Conservation (phyloP, 352 stramenopile genomes). For the Pythium angustatum region DNA sequence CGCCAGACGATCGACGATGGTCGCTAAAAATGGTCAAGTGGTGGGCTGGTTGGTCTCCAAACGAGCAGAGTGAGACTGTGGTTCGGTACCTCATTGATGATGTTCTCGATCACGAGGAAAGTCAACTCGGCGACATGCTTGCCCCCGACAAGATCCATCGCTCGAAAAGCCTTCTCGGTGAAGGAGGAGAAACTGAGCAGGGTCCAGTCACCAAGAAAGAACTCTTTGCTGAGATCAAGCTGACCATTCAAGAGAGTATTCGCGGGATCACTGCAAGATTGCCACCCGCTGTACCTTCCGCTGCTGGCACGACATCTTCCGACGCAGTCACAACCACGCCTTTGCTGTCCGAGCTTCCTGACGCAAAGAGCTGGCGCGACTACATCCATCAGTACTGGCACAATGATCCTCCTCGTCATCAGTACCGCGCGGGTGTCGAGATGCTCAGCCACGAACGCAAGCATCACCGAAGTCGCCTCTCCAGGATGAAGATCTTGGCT, state of each 20-base stretch:
- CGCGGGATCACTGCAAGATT: neutral
- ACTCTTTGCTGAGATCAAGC: neutral
- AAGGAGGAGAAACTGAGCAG: conserved; percentile 2
- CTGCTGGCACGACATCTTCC: neutral
- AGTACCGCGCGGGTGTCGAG: neutral
- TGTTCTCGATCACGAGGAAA: conserved; percentile 20
- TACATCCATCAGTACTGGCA: conserved; percentile 4
- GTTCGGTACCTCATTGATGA: conserved; percentile 16
- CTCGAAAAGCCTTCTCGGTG: conserved; percentile 7
- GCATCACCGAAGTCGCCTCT: neutral
- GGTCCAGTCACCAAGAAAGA: neutral
- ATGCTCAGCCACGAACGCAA: neutral
- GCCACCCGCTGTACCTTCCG: neutral
- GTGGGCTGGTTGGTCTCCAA: neutral
- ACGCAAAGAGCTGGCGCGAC: neutral
- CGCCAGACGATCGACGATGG: conserved; percentile 13
- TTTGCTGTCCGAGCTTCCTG: neutral
- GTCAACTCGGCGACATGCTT: conserved; percentile 4
- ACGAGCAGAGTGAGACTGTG: conserved; percentile 21
- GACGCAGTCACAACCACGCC: neutral
- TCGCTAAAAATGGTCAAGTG: conserved; percentile 29
- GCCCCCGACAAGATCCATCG: conserved; percentile 17
- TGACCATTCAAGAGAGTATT: neutral
- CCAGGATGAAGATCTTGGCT: neutral
- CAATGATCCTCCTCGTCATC: neutral